phyloP scores from a whole-genome alignment of 2,329 filamentous ascomycete genomes.

The Colletotrichum salicis region DNA sequence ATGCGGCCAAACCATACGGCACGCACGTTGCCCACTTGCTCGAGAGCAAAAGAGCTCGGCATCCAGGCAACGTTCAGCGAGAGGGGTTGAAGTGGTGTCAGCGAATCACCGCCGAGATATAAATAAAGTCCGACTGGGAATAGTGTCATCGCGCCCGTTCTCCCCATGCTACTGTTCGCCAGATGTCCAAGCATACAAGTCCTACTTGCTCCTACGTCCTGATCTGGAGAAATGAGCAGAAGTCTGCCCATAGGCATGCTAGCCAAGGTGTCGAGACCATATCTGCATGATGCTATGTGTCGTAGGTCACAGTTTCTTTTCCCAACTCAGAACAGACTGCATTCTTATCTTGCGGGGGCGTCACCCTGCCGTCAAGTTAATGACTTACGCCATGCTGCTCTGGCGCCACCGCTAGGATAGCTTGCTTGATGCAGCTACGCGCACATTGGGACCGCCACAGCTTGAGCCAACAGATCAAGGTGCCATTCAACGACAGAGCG shows the following conservation, averaged over 20 bases:
- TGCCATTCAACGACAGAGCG: not conserved
- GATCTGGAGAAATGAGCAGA: not conserved
- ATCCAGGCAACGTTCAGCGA: not conserved
- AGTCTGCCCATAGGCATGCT: not conserved
- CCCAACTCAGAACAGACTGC: constrained; percentile 8
- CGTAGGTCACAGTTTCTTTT: constrained; percentile 6
- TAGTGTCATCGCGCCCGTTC: not conserved
- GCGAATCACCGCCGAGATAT: not conserved
- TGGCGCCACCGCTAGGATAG: not conserved
- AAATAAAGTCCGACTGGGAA: not conserved
- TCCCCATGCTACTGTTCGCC: not conserved
- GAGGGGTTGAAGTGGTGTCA: not conserved
- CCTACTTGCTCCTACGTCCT: not conserved
- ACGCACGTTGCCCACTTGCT: not conserved
- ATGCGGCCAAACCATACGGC: not conserved
- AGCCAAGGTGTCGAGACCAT: constrained; percentile 9
- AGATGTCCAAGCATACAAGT: not conserved
- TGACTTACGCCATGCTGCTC: not conserved
- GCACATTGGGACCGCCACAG: not conserved
- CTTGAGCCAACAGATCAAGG: not conserved
- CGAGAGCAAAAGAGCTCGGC: not conserved
- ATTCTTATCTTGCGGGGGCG: constrained; percentile 8
- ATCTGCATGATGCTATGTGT: constrained; percentile 5
- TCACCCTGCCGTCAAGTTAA: not conserved
- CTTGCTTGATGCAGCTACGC: not conserved